These are phyloP conservation scores for Tetratostichococcus sp. DNA, from an alignment of 139 green algal species.

Conservation along the genomic window DNA sequence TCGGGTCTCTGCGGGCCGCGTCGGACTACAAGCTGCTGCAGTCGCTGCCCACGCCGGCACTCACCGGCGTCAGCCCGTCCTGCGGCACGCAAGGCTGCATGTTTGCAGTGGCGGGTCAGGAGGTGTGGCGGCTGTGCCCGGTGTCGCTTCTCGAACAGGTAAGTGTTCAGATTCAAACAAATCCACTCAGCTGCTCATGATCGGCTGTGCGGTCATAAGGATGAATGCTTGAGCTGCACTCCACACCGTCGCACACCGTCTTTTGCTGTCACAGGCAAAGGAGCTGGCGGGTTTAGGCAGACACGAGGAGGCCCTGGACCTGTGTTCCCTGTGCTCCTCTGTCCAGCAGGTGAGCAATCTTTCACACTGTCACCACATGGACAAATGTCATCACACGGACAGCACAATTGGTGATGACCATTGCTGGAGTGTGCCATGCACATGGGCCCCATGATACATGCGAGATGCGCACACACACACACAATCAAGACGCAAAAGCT, in stretches of 20 bases:
- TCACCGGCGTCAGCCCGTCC: constrained; percentile 7
- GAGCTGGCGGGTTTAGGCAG: constrained; percentile 51
- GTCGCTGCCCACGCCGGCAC: constrained; percentile 26
- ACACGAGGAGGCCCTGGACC: constrained; percentile 60
- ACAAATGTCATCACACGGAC: no score
- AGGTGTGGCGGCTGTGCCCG: constrained; percentile 39
- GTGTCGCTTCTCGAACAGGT: constrained; percentile 52
- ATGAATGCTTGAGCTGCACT: no score
- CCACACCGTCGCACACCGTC: no score
- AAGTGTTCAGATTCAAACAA: no score
- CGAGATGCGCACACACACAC: no score
- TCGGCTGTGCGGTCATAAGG: no score
- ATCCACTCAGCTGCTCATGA: no score
- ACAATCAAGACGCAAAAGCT: no score
- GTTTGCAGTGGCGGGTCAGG: constrained; percentile 24
- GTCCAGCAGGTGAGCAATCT: background rate
- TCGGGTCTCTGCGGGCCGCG: constrained; percentile 23
- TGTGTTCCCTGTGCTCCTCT: constrained; percentile 21
- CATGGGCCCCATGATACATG: no score
- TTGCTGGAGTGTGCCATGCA: no score
- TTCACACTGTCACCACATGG: no score
- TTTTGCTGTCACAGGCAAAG: constrained; percentile 42
- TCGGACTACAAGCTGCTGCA: constrained; percentile 17
- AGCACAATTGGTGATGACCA: no score
- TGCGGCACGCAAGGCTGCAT: constrained; percentile 22